Conservation (phyloP, 176 grass and related monocot genomes). For the Avena insularis region DNA sequence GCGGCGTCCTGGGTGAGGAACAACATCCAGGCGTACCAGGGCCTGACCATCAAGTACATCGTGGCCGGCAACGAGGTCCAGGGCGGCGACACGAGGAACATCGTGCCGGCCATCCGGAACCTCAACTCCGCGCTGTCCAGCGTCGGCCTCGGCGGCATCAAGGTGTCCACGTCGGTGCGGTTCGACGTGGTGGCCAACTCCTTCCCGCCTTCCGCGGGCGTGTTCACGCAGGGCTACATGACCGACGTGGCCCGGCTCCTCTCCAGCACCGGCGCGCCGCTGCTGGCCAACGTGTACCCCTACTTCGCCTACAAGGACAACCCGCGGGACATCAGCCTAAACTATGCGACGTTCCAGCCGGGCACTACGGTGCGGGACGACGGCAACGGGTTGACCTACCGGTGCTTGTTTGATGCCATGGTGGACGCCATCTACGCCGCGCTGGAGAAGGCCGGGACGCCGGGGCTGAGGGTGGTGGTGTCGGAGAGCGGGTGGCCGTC, state of each 20-base stretch:
- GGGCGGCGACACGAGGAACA: too few species aligned
- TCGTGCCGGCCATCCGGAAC: too few species aligned
- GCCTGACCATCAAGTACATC: too few species aligned
- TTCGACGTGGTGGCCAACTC: too few species aligned
- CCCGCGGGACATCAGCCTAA: constrained; percentile 23
- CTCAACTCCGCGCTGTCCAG: too few species aligned
- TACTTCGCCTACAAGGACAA: constrained; percentile 56
- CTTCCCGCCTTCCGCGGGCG: too few species aligned
- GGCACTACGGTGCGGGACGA: constrained; percentile 46
- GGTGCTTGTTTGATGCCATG: constrained; percentile 73
- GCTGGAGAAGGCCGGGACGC: constrained; percentile 52
- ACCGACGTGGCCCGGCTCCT: constrained; percentile 55
- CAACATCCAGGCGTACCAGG: too few species aligned
- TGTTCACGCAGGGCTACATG: too few species aligned
- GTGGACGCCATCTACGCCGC: constrained; percentile 52
- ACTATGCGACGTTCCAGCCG: constrained; percentile 60
- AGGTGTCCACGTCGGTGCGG: too few species aligned
- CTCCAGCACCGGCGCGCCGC: constrained; percentile 39
- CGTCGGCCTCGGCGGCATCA: too few species aligned
- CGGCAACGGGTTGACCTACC: constrained; percentile 43
- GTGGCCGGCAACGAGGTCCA: too few species aligned
- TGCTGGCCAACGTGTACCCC: constrained; percentile 67
- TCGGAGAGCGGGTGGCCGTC: constrained; percentile 82
- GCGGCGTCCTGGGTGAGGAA: background rate
- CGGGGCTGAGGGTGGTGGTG: constrained; percentile 35